These are phyloP conservation scores for Clavispora asparagi DNA, from an alignment of 805 yeast genomes.

Conservation along the genomic window DNA sequence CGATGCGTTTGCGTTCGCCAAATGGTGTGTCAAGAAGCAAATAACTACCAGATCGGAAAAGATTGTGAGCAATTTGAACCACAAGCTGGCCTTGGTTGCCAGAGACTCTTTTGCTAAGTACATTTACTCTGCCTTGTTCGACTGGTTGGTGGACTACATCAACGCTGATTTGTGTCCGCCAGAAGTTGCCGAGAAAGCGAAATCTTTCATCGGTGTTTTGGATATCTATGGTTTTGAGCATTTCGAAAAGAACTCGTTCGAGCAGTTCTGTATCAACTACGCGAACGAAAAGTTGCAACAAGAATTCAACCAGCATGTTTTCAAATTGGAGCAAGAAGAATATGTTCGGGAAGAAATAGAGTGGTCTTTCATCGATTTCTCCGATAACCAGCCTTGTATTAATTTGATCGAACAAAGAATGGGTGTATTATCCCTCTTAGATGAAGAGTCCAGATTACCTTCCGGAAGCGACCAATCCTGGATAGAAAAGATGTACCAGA, in stretches of 20 bases:
- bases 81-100: slow-evolving; percentile 81
- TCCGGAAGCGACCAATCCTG: slow-evolving; percentile 90
- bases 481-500: slow-evolving; percentile 84
- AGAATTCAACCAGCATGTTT: slow-evolving; percentile 95
- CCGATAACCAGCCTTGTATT: slow-evolving; percentile 96
- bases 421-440: slow-evolving; percentile 83
- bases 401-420: slow-evolving; percentile 82
- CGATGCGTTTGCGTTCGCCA: slow-evolving; percentile 66
- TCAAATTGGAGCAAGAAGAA: slow-evolving; percentile 95
- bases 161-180: slow-evolving; percentile 79
- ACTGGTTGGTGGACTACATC: slow-evolving; percentile 87
- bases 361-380: slow-evolving; percentile 94
- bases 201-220: slow-evolving; percentile 86
- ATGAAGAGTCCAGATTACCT: slow-evolving; percentile 93
- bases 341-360: slow-evolving; percentile 87
- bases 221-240: slow-evolving; percentile 98
- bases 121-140: slow-evolving; percentile 86
- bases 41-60: slow-evolving; percentile 90
- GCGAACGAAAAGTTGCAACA: slow-evolving; percentile 97
- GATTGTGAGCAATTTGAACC: slow-evolving; percentile 76
- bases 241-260: slow-evolving; percentile 89
- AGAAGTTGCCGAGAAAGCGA: slow-evolving; percentile 52
- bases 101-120: slow-evolving; percentile 97
- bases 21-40: slow-evolving; percentile 91
- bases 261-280: slow-evolving; percentile 94